A percentile compares a stretch with the other conserved stretches of the same genome.
phyloP scores from a whole-genome alignment of 768 basidiomycete genomes.

The Lepiota venenata region DNA sequence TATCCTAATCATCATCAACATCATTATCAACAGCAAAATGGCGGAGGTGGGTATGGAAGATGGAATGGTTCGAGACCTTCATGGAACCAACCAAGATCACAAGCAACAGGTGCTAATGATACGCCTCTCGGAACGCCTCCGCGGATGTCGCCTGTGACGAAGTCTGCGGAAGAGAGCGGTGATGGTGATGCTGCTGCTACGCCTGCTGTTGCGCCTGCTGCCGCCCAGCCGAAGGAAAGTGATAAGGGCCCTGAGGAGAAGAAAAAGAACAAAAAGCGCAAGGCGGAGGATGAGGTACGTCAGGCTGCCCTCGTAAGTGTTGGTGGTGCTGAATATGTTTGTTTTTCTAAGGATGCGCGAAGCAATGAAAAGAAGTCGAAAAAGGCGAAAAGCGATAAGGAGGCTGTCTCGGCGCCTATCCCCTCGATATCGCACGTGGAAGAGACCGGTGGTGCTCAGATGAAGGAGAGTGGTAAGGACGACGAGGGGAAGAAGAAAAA shows the following conservation, averaged over 20 bases:
- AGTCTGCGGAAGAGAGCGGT: conserved; percentile 10
- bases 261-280: not conserved
- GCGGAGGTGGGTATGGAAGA: conserved; percentile 5
- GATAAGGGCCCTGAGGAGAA: conserved; percentile 1
- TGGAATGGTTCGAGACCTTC: conserved; percentile 2
- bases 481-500: conserved; percentile 33
- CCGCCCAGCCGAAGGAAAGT: conserved; percentile 4
- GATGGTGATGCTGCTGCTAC: not conserved
- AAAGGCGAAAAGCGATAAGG: no score
- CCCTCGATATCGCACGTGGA: no score
- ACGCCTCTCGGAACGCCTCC: conserved; percentile 67
- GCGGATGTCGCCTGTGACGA: conserved; percentile 29
- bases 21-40: not conserved
- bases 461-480: conserved; percentile 22
- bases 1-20: not conserved
- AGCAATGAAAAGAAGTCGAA: no score
- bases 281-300: conserved; percentile 14
- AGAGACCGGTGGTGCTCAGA: conserved; percentile 18
- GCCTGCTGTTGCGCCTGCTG: no score
- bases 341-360: no score
- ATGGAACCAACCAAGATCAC: conserved; percentile 26
- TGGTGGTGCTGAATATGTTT: no score
- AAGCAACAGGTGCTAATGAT: conserved; percentile 61
- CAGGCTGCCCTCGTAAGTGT: no score
- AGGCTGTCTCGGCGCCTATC: no score